phyloP scores from a whole-genome alignment of 2,329 filamentous ascomycete species.

The Paecilomyces sp. region DNA sequence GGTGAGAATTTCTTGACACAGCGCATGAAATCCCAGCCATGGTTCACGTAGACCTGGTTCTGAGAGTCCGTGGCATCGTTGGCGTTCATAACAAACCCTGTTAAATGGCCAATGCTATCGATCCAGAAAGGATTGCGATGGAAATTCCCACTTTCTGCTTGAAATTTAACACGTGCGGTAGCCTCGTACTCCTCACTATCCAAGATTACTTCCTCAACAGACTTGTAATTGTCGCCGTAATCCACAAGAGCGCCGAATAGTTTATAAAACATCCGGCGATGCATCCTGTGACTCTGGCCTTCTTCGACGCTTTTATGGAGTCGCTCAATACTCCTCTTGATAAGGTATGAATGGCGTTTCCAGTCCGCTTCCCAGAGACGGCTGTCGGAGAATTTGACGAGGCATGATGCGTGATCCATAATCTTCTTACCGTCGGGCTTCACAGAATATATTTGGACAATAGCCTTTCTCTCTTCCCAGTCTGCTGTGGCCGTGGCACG shows the following conservation, averaged over 20 bases:
- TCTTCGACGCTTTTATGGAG: conserved; percentile 55
- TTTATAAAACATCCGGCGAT: conserved; percentile 73
- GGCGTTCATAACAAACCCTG: conserved; percentile 55
- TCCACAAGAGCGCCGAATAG: conserved; percentile 54
- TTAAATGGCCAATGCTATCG: conserved; percentile 51
- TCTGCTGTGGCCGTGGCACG: conserved; percentile 28
- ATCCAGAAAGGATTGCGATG: conserved; percentile 55
- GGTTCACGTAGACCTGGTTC: conserved; percentile 55
- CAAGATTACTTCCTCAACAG: conserved; percentile 53
- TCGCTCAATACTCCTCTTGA: conserved; percentile 55
- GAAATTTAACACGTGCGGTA: conserved; percentile 48
- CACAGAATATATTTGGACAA: conserved; percentile 29
- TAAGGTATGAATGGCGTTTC: conserved; percentile 50
- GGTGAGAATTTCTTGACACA: conserved; percentile 46
- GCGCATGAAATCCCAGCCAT: conserved; percentile 55
- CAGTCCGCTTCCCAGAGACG: conserved; percentile 16
- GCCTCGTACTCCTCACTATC: conserved; percentile 51
- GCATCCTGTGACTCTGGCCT: conserved; percentile 64
- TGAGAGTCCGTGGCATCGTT: conserved; percentile 53
- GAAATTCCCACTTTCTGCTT: conserved; percentile 50
- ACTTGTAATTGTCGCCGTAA: conserved; percentile 51
- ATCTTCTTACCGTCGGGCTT: conserved; percentile 29
- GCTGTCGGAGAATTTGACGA: conserved; percentile 26
- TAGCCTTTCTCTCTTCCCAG: conserved; percentile 23
- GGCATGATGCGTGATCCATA: conserved; percentile 28